Conservation (phyloP, 2,329 filamentous ascomycete species). For the Lithohypha guttulata region DNA sequence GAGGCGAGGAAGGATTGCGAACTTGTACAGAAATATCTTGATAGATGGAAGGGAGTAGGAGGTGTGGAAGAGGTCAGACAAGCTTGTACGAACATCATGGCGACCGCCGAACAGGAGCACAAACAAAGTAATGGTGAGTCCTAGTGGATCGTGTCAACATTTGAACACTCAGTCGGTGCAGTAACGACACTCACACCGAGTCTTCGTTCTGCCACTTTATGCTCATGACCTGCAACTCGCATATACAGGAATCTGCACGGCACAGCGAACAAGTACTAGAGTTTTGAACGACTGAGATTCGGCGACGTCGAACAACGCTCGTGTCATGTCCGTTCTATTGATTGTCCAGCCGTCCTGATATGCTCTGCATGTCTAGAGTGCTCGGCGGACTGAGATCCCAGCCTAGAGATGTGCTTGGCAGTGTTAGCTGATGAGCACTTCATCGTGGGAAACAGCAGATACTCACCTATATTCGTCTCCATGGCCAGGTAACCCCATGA, state of each 20-base stretch:
- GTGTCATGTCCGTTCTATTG: not conserved
- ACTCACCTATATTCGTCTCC: conserved; percentile 1
- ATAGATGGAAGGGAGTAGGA: conserved; percentile 33
- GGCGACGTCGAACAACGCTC: too few species aligned
- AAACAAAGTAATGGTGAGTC: conserved; percentile 4
- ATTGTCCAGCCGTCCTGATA: not conserved
- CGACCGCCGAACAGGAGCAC: conserved; percentile 15
- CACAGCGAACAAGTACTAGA: too few species aligned
- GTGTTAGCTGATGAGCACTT: too few species aligned
- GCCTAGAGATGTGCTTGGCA: not conserved
- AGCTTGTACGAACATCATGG: conserved; percentile 32
- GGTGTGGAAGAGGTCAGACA: conserved; percentile 32
- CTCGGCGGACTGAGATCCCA: conserved; percentile 4
- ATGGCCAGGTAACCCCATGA: not conserved
- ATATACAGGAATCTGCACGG: too few species aligned
- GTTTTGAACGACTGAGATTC: not conserved
- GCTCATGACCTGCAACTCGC: too few species aligned
- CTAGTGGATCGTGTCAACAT: too few species aligned
- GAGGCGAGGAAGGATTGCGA: conserved; percentile 34
- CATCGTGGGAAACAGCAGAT: too few species aligned
- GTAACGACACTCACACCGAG: too few species aligned
- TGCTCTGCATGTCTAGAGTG: not conserved
- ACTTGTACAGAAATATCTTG: conserved; percentile 29
- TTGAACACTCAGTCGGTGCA: too few species aligned
- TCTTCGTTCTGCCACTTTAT: too few species aligned